A percentile compares a stretch with the other conserved stretches of the same genome.
Evolutionary conservation across 176 grass and related monocot species (phyloP).

Genomic region (Ensete ventricosum): DNA sequence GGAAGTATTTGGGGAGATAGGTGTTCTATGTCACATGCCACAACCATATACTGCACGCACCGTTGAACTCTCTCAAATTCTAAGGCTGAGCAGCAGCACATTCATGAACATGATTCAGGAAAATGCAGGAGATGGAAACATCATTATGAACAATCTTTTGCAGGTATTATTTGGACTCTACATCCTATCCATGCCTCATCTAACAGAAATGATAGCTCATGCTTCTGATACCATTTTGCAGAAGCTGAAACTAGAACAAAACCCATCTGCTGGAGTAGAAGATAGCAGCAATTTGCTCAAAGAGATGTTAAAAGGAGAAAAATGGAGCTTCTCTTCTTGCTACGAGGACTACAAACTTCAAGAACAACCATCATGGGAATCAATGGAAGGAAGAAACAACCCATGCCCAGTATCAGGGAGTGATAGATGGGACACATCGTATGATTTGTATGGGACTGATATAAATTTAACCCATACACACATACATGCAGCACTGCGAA

Average conservation of each 20-base stretch:
- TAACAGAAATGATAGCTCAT: constrained; percentile 15
- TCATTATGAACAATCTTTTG: constrained; percentile 59
- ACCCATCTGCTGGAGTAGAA: background rate
- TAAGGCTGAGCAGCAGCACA: constrained; percentile 39
- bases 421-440: background rate
- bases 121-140: constrained; percentile 38
- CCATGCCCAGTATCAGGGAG: background rate
- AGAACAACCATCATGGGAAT: background rate
- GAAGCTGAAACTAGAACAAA: constrained; percentile 31
- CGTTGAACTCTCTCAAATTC: constrained; percentile 57
- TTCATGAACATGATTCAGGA: constrained; percentile 53
- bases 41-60: constrained; percentile 54
- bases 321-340: background rate
- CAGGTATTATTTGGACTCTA: constrained; percentile 30
- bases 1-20: constrained; percentile 76
- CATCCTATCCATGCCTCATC: background rate
- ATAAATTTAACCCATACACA: background rate
- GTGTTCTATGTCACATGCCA: constrained; percentile 36
- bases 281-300: background rate
- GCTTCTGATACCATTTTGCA: constrained; percentile 24
- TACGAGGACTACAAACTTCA: background rate
- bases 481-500: background rate
- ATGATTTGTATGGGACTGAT: background rate
- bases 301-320: constrained; percentile 7
- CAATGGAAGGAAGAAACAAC: constrained; percentile 5